Evolutionary conservation across 1,139 yeast species (phyloP), one percentile per base, ranked within the genome.

Genomic region (Yamadazyma triangularis): DNA sequence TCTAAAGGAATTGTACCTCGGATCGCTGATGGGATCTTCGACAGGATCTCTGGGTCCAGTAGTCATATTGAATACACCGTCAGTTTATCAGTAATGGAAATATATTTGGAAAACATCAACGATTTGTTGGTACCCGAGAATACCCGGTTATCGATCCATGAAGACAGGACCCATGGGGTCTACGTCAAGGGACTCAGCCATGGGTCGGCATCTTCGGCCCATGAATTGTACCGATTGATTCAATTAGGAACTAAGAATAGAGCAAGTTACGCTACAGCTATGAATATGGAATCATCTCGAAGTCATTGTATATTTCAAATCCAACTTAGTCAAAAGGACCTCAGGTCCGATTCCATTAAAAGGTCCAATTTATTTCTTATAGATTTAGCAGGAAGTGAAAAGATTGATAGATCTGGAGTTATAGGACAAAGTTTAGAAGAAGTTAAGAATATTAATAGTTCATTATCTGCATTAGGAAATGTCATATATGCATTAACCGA

Each of bases 331-430:
- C 91, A 83, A 48, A 78, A 73, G 45, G 70, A 70, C 40, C 43
- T 69, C n/a, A 56, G 54, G 9, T 68, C 74, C 15, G 86, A 82
- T 3, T 64, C 73, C 9, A 64, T 73, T 25, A 84, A 79, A 48
- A 67, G 73, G 26, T 80, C 88, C n/a, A 77, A 70, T 39, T 64
- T 88, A 34, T 84, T 80, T 47, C 58, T 88, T 30, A 93, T 87
- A 8, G 96, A 88, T 58, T 65, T 88, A 40, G 96, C 95, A 0
- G 95, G 96, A 3, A 79, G 91, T 25, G 96, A 88, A 55, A 85
- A 84, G 51, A 79, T 85, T n/a, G 79, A 79, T 34, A 84, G 80
- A 44, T 79, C 94, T 0, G 91, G 93, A 3, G 93, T 88, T 1
- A 58, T 75, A 2, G 93, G 91, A 1, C 79, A 78, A 40, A 70